Evolutionary conservation across 75 land plant genomes (phyloP).

Genomic region (Picea sitchensis): DNA sequence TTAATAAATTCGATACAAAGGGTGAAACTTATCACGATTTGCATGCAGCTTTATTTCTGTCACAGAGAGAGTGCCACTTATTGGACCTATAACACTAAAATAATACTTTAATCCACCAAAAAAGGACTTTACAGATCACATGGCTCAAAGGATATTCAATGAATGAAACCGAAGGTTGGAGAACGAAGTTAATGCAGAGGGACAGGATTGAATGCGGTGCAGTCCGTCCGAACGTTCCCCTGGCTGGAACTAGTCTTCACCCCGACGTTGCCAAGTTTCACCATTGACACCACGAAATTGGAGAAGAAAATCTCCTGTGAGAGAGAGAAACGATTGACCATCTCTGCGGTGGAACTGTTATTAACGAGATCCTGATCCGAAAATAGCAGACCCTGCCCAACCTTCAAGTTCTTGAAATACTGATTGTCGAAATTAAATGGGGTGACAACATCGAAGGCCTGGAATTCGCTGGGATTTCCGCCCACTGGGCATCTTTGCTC

Average conservation of each 20-base stretch:
- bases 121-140: too few relatives aligned
- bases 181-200: too few relatives aligned
- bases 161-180: too few relatives aligned
- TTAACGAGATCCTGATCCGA: slow-evolving; percentile 54
- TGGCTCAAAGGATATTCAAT: too few relatives aligned
- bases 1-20: too few relatives aligned
- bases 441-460: slow-evolving; percentile 27
- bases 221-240: slow-evolving; percentile 25
- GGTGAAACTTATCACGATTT: too few relatives aligned
- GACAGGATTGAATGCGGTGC: slow-evolving; percentile 9
- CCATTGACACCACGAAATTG: slow-evolving; percentile 17
- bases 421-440: slow-evolving; percentile 45
- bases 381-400: slow-evolving; percentile 37
- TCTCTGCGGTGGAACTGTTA: slow-evolving; percentile 13
- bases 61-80: too few relatives aligned
- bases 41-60: too few relatives aligned
- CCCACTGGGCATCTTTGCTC: slow-evolving; percentile 1
- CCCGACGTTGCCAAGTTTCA: slow-evolving; percentile 27
- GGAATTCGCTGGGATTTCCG: slow-evolving; percentile 8
- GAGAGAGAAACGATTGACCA: slow-evolving; percentile 23
- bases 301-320: slow-evolving; percentile 7
- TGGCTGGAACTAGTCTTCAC: slow-evolving; percentile 13
- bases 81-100: too few relatives aligned
- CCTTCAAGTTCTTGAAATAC: slow-evolving; percentile 39
- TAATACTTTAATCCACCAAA: too few relatives aligned